Evolutionary conservation across 2,329 filamentous ascomycete species (phyloP).

Genomic region (Cercospora sp.): DNA sequence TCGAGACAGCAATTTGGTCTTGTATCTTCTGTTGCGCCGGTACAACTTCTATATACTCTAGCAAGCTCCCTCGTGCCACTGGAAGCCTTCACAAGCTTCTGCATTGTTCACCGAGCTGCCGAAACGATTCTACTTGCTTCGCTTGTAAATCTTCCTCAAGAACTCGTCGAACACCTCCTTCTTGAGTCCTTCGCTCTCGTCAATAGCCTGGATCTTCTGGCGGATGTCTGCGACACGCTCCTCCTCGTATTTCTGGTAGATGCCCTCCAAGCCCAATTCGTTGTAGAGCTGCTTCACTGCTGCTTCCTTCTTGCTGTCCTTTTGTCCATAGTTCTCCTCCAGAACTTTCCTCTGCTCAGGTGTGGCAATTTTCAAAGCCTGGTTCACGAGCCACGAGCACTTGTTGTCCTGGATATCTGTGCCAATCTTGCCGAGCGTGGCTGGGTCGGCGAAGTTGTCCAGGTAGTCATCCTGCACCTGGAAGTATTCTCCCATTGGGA

Average conservation of each 20-base stretch:
- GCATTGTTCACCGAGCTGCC: not conserved
- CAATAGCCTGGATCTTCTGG: constrained; percentile 71
- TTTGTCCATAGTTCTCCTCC: constrained; percentile 90
- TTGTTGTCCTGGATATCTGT: constrained; percentile 99
- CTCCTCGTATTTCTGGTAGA: constrained; percentile 89
- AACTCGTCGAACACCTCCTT: constrained; percentile 87
- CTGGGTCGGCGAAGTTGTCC: constrained; percentile 91
- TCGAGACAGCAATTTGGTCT: not conserved
- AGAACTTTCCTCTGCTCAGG: constrained; percentile 85
- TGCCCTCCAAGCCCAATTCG: constrained; percentile 78
- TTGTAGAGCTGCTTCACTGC: constrained; percentile 86
- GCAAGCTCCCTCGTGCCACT: not conserved
- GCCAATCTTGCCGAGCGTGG: constrained; percentile 95
- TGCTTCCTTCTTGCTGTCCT: constrained; percentile 79
- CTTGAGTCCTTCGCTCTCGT: constrained; percentile 86
- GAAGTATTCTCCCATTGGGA: constrained; percentile 98
- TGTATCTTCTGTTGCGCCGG: not conserved
- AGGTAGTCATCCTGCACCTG: constrained; percentile 99
- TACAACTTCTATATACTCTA: not conserved
- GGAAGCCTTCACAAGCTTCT: not conserved
- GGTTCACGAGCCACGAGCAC: constrained; percentile 97
- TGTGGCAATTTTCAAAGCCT: constrained; percentile 76
- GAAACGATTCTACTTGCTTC: constrained; percentile 69
- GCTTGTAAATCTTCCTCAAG: constrained; percentile 96
- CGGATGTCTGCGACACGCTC: constrained; percentile 76